These are phyloP conservation scores for Cordyceps cateniannulata DNA, from an alignment of 2,329 filamentous ascomycete genomes.

Conservation along the genomic window DNA sequence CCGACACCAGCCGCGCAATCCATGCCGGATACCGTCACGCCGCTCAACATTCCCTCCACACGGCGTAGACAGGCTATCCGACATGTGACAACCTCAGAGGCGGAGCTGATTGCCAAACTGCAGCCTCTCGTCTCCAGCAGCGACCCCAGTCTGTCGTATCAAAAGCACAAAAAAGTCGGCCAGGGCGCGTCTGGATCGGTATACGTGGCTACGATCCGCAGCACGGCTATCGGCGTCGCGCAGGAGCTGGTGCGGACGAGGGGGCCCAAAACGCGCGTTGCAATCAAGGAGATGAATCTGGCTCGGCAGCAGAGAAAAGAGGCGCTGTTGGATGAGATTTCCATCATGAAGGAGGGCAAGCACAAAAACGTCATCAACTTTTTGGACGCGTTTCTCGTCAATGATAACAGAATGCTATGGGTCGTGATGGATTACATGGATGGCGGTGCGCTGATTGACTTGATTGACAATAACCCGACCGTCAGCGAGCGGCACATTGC, in stretches of 20 bases:
- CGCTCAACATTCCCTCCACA: conserved; percentile 1
- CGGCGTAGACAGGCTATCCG: conserved; percentile 2
- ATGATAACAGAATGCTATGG: conserved; percentile 94
- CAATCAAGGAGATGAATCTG: conserved; percentile 99
- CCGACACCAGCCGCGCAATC: neutral
- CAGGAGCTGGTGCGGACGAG: conserved; percentile 71
- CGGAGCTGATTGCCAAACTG: conserved; percentile 92
- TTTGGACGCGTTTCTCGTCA: conserved; percentile 90
- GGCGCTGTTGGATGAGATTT: conserved; percentile 97
- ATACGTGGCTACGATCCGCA: conserved; percentile 93
- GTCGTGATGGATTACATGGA: conserved; percentile 99
- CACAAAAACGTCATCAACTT: conserved; percentile 99
- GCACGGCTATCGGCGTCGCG: conserved; percentile 76
- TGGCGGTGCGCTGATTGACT: conserved; percentile 91
- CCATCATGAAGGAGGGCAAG: conserved; percentile 99
- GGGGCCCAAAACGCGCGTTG: conserved; percentile 79
- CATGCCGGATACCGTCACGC: neutral
- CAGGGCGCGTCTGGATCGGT: conserved; percentile 98
- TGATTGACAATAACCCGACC: conserved; percentile 93
- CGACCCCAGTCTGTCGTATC: conserved; percentile 88
- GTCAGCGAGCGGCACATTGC: conserved; percentile 97
- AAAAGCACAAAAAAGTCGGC: conserved; percentile 99
- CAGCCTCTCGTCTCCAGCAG: conserved; percentile 93
- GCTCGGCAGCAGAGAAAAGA: conserved; percentile 96
- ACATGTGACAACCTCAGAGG: conserved; percentile 80